Conservation (phyloP, 2,329 filamentous ascomycete species). For the Niveomyces coronatus region DNA sequence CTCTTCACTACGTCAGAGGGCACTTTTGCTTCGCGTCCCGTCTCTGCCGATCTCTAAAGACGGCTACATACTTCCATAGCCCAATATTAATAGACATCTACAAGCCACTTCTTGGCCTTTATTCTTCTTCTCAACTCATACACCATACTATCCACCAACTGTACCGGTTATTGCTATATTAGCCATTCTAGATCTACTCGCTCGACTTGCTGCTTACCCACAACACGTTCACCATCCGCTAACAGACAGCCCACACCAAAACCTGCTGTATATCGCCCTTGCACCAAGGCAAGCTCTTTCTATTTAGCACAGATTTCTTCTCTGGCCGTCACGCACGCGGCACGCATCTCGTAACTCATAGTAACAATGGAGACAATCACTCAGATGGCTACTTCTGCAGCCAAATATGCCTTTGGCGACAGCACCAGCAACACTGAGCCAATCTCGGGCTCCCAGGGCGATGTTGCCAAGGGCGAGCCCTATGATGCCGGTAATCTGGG, state of each 20-base stretch:
- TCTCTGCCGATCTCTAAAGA: background rate
- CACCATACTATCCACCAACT: background rate
- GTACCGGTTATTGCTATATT: background rate
- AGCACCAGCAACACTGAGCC: slow-evolving; percentile 45
- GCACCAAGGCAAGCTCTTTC: background rate
- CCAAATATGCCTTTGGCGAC: slow-evolving; percentile 35
- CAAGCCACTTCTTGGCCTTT: background rate
- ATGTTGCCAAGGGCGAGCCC: slow-evolving; percentile 58
- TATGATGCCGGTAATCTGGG: slow-evolving; percentile 71
- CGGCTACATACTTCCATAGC: background rate
- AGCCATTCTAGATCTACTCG: background rate
- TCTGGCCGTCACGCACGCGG: too few relatives aligned
- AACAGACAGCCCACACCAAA: too few relatives aligned
- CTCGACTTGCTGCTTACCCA: background rate
- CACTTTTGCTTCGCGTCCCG: background rate
- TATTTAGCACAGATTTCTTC: background rate
- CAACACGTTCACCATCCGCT: background rate
- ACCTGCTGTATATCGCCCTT: background rate
- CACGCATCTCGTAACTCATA: background rate
- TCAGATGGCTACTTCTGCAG: slow-evolving; percentile 35
- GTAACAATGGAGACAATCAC: slow-evolving; percentile 53
- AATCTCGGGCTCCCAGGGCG: slow-evolving; percentile 57
- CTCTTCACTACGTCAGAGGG: slow-evolving; percentile 9
- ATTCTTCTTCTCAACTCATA: background rate
- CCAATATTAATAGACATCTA: slow-evolving; percentile 6